Percentiles rank a stretch among this genome's conserved stretches.
Conservation (phyloP, 345 rosid genomes). For the Microcos paniculata region DNA sequence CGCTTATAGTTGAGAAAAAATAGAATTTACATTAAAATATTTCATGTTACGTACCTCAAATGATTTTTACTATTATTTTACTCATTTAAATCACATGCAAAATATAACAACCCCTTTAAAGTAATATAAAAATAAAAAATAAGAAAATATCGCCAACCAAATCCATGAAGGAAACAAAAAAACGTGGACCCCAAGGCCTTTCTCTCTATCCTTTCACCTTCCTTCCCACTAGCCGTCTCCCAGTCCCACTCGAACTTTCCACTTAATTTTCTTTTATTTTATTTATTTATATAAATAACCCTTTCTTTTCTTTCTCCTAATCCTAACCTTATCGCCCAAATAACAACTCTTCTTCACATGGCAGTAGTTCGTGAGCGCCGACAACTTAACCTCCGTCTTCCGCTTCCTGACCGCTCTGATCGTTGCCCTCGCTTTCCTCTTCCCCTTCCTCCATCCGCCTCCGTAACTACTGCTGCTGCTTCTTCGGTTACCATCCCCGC, state of each 20-base stretch:
- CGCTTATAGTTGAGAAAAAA: too few relatives aligned
- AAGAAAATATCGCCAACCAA: too few relatives aligned
- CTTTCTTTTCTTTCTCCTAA: background rate
- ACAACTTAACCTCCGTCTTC: conserved; percentile 82
- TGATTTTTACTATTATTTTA: too few relatives aligned
- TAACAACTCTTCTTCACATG: conserved; percentile 31
- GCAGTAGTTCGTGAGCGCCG: conserved; percentile 76
- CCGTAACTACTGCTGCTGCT: conserved; percentile 16
- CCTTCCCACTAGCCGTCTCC: background rate
- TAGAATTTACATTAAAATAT: too few relatives aligned
- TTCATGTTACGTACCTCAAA: too few relatives aligned
- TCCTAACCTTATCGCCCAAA: background rate
- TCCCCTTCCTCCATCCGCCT: conserved; percentile 47
- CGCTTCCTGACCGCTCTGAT: conserved; percentile 48
- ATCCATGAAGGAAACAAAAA: background rate
- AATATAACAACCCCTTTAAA: too few relatives aligned
- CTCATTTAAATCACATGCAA: too few relatives aligned
- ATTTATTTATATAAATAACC: conserved; percentile 21
- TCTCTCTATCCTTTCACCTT: conserved; percentile 21
- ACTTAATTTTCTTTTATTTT: background rate
- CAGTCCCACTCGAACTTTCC: background rate
- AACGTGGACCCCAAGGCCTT: conserved; percentile 13
- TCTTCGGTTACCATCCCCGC: conserved; percentile 22
- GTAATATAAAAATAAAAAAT: too few relatives aligned
- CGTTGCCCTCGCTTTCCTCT: conserved; percentile 52